Evolutionary conservation across 352 stramenopile species (phyloP), one percentile per base, ranked within the genome.

Genomic region (Pythium periplocum): DNA sequence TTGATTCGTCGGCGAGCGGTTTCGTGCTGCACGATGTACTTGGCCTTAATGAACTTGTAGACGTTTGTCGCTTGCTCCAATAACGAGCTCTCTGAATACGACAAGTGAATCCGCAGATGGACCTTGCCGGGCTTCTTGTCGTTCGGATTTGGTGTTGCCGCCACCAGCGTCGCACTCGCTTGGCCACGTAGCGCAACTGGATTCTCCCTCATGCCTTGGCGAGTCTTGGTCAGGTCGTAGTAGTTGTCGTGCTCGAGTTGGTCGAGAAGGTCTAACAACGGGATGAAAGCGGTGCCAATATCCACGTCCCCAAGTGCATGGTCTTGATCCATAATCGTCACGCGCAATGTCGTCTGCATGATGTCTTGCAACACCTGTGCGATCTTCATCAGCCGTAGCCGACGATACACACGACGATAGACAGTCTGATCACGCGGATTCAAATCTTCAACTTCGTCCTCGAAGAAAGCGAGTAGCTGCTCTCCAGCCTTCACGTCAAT

Each of bases 191-290:
- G 17, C 17, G 43, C n/a, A 10, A 10, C 43, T n/a, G 8, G 43
- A 10, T 6, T 9, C 43, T 17, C 43, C n/a, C 10, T 31, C 6
- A 17, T 38, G 6, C 17, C 9, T 6, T 32, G 45, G 6, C 45
- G 45, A 17, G 72, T 66, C 51, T 73, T 82, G 1, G 61, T 60
- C 17, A 90, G 53, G 10, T 78, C 55, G 60, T 90, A 90, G 32
- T 65, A 53, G n/a, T 84, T 66, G 45, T 81, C 67, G 52, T 81
- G 79, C 33, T 77, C 63, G 5, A 75, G 53, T 30, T 81, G 70
- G 46, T 90, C 79, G 2, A 90, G 57, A n/a, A 90, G 54, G 45
- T 90, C 79, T 30, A 90, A 61, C 2, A 88, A 52, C 2, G 79
- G 79, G 42, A 90, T 78, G 44, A 73, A 76, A 12, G 77, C 69